Conservation (phyloP, 1,139 yeast species). For the Saccharomyces hybrid region DNA sequence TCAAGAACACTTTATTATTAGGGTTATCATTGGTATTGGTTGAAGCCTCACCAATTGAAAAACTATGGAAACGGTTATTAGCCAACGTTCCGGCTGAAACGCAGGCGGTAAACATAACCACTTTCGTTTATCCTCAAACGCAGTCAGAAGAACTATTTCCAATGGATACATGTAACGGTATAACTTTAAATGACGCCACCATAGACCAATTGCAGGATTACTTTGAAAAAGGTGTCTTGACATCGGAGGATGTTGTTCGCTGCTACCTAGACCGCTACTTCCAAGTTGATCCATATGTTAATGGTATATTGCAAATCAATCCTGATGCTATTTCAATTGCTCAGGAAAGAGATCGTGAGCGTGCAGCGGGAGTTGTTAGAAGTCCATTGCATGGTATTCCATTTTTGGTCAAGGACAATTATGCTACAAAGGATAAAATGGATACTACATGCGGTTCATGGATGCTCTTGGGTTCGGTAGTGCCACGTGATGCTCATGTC, state of each 20-base stretch:
- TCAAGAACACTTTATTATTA: too few species aligned
- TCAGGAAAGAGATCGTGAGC: conserved; percentile 16
- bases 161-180: conserved; percentile 21
- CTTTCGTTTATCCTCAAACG: conserved; percentile 6
- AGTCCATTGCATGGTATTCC: conserved; percentile 28
- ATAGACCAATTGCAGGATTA: conserved; percentile 26
- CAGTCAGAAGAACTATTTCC: conserved; percentile 16
- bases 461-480: conserved; percentile 23
- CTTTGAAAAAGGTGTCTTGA: conserved; percentile 14
- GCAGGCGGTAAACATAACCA: too few species aligned
- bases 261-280: conserved; percentile 23
- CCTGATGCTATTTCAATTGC: conserved; percentile 23
- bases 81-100: too few species aligned
- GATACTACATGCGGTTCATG: conserved; percentile 24
- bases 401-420: conserved; percentile 25
- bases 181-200: conserved; percentile 27
- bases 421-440: conserved; percentile 26
- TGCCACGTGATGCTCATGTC: conserved; percentile 26
- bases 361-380: conserved; percentile 20
- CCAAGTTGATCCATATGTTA: conserved; percentile 21
- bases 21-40: too few species aligned
- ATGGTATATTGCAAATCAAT: conserved; percentile 19
- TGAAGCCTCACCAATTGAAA: too few species aligned
- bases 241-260: conserved; percentile 17
- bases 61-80: too few species aligned